phyloP scores from a whole-genome alignment of 2,329 filamentous ascomycete genomes.

The Pseudogymnoascus sp. region DNA sequence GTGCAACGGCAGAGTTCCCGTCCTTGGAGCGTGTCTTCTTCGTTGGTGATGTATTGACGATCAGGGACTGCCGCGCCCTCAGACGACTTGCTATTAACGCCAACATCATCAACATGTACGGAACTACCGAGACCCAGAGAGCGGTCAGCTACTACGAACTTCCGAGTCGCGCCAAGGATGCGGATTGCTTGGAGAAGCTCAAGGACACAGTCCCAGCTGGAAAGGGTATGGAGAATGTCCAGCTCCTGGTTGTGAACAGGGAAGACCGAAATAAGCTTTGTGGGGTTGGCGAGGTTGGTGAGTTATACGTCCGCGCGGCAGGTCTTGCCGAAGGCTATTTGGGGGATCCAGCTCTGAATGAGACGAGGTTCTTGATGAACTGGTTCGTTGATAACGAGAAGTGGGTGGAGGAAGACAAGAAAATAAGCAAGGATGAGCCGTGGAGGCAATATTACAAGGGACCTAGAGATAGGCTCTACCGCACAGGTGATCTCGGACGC shows the following conservation, averaged over 20 bases:
- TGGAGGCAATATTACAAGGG: constrained; percentile 78
- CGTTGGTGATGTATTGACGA: constrained; percentile 85
- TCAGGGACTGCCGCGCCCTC: constrained; percentile 71
- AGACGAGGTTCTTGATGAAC: constrained; percentile 30
- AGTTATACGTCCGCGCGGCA: constrained; percentile 75
- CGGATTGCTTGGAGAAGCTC: constrained; percentile 57
- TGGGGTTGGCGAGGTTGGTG: constrained; percentile 73
- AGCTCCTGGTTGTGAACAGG: constrained; percentile 76
- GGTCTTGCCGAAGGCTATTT: constrained; percentile 79
- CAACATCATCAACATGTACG: constrained; percentile 79
- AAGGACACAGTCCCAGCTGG: constrained; percentile 78
- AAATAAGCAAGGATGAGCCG: constrained; percentile 61
- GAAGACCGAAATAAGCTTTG: constrained; percentile 62
- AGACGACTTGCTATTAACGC: constrained; percentile 69
- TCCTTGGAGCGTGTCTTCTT: constrained; percentile 77
- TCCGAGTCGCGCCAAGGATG: constrained; percentile 57
- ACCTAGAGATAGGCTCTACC: constrained; percentile 78
- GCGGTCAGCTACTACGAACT: constrained; percentile 80
- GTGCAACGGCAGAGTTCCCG: constrained; percentile 70
- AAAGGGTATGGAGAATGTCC: constrained; percentile 80
- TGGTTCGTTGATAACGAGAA: constrained; percentile 32
- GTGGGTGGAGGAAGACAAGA: constrained; percentile 40
- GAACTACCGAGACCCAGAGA: constrained; percentile 78
- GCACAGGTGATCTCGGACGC: constrained; percentile 78
- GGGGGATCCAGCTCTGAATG: constrained; percentile 28